Percentiles rank a stretch among this genome's conserved stretches.
Evolutionary conservation across 176 grass and related monocot species (phyloP).

Genomic region (Musa troglodytarum): DNA sequence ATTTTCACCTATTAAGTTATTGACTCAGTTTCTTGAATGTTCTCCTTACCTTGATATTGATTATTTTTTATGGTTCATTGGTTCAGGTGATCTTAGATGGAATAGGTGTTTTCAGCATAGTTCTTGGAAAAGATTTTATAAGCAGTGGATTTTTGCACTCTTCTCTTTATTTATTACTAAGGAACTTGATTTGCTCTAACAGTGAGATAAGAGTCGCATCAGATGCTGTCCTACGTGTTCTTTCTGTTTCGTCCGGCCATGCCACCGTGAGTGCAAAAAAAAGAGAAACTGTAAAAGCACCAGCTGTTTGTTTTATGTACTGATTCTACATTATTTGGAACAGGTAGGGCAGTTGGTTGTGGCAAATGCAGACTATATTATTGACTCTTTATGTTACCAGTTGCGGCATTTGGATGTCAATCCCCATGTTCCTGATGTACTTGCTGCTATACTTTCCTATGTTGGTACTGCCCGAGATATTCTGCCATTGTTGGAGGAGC

Average conservation of each 20-base stretch:
- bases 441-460: too few species aligned
- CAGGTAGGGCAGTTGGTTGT: constrained; percentile 84
- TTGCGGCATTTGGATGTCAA: too few species aligned
- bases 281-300: constrained; percentile 8
- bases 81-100: constrained; percentile 86
- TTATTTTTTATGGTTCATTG: constrained; percentile 6
- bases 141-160: constrained; percentile 86
- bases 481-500: too few species aligned
- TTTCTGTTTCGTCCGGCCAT: constrained; percentile 57
- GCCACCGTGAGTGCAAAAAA: constrained; percentile 44
- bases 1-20: constrained; percentile 5
- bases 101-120: constrained; percentile 68
- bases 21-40: constrained; percentile 21
- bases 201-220: constrained; percentile 73
- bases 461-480: too few species aligned
- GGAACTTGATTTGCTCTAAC: constrained; percentile 70
- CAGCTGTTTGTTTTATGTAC: constrained; percentile 7
- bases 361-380: constrained; percentile 83
- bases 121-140: constrained; percentile 80
- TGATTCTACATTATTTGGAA: constrained; percentile 13
- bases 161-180: constrained; percentile 79
- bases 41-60: constrained; percentile 20
- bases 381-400: constrained; percentile 49
- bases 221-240: constrained; percentile 65
- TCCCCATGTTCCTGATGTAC: too few species aligned